These are phyloP conservation scores for Neofusicoccum umdonicola DNA, from an alignment of 2,329 filamentous ascomycete genomes.

Conservation along the genomic window DNA sequence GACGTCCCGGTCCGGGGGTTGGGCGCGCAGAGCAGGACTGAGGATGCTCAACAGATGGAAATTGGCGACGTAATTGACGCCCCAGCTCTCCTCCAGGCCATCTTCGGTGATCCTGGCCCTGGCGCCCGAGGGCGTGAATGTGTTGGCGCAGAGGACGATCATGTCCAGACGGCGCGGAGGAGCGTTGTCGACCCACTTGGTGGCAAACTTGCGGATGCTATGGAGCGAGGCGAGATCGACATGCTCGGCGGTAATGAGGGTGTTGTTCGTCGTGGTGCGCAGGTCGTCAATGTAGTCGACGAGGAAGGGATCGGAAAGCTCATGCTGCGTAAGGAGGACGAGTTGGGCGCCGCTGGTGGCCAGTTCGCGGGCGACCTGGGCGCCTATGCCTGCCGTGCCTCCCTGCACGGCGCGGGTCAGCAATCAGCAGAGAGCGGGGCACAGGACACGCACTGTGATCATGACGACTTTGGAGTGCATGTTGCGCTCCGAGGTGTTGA, in stretches of 20 bases:
- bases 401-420: constrained; percentile 50
- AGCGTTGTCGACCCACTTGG: constrained; percentile 95
- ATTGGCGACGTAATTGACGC: constrained; percentile 91
- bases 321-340: constrained; percentile 80
- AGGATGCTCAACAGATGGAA: constrained; percentile 92
- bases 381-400: constrained; percentile 90
- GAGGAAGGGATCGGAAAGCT: constrained; percentile 80
- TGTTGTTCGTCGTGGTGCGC: constrained; percentile 71
- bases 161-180: constrained; percentile 87
- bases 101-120: constrained; percentile 65
- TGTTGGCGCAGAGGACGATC: constrained; percentile 82
- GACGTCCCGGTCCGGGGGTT: constrained; percentile 92
- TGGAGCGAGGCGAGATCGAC: constrained; percentile 87
- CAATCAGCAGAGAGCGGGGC: background rate
- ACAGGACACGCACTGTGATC: constrained; percentile 66
- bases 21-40: constrained; percentile 82
- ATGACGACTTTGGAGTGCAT: constrained; percentile 95
- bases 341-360: constrained; percentile 84
- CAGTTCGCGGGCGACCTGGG: constrained; percentile 69
- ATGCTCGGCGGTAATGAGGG: constrained; percentile 92
- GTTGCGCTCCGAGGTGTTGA: constrained; percentile 71
- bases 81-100: constrained; percentile 86
- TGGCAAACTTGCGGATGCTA: constrained; percentile 88
- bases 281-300: constrained; percentile 91
- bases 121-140: constrained; percentile 67